Evolutionary conservation across 2,329 filamentous ascomycete species (phyloP), one percentile per base, ranked within the genome.

Genomic region (Tolypocladium amazonense): DNA sequence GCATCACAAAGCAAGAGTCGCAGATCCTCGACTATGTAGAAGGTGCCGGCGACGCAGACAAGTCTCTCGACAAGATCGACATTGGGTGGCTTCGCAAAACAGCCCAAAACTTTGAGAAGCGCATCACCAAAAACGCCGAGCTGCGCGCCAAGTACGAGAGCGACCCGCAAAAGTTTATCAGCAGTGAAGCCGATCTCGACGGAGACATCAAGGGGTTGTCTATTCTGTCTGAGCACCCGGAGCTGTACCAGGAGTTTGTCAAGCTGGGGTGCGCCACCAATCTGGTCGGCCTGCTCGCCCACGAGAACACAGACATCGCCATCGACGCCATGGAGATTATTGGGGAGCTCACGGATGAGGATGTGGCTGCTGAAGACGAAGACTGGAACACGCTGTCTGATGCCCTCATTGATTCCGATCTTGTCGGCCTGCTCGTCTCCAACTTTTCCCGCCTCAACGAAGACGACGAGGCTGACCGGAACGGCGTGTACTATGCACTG

Each of bases 221-320:
- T 52, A 88, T 97, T 64, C 77, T 99, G 1, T 86, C 89, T 6
- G 92, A 99, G 68, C 90, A 97, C 70, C 82, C 92, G 3, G 87
- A 89, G 62, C 80, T 96, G 25, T 97, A 94, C 72, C 77, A 78
- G 15, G 90, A 95, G 62, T 92, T 96, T 68, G 86, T 88, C 38
- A 87, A 85, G 65, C 78, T 92, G 57, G 89, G 89, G 25, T 89
- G 86, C 61, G 85, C 86, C 0, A 83, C 76, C 5, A 92, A 88
- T 59, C 74, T 99, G 57, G 90, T 96, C 1, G 84, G 87, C 2
- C 75, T 99, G 58, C 77, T 99, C 56, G 88, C 93, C 20, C 94
- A 99, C 71, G 94, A 99, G 68, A 99, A 99, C 71, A 93, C 92
- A 0, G 94, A 99, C 69, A 95, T 99, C 64, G 92, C 94, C 14